These are phyloP conservation scores for Calonectria ilicicola DNA, from an alignment of 2,329 filamentous ascomycete genomes.

Conservation along the genomic window DNA sequence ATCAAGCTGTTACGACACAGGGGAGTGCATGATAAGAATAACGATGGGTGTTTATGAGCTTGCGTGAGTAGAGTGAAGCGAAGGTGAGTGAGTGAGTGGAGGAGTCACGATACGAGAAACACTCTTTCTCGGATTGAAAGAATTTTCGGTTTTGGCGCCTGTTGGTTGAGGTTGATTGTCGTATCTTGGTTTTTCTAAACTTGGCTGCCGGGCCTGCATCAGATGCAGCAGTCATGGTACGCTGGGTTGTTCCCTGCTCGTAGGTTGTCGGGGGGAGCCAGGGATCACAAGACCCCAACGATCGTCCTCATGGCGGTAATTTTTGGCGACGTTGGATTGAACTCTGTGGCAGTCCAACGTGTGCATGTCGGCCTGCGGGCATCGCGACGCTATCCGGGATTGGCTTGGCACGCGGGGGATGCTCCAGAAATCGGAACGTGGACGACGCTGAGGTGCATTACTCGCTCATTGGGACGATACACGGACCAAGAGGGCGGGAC, in stretches of 20 bases:
- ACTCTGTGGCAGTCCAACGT: constrained; percentile 1
- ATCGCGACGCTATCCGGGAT: constrained; percentile 12
- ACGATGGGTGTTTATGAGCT: neutral
- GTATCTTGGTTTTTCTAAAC: neutral
- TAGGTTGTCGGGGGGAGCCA: neutral
- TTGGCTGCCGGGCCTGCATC: neutral
- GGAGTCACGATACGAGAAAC: constrained; percentile 3
- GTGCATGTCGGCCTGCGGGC: neutral
- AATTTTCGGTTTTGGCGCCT: neutral
- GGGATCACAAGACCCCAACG: neutral
- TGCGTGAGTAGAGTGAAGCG: neutral
- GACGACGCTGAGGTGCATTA: constrained; percentile 15
- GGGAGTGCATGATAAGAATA: neutral
- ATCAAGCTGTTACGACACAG: neutral
- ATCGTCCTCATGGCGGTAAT: neutral
- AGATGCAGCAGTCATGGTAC: neutral
- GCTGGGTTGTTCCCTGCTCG: neutral
- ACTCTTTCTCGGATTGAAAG: neutral
- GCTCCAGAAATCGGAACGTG: constrained; percentile 13
- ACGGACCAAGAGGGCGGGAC: neutral
- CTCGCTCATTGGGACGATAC: constrained; percentile 15
- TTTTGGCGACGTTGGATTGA: constrained; percentile 4
- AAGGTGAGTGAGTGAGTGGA: neutral
- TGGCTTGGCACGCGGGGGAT: constrained; percentile 13
- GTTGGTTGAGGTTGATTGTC: neutral